A percentile compares a stretch with the other conserved stretches of the same genome.
phyloP scores from a whole-genome alignment of 2,329 filamentous ascomycete species.

The Acephala macrosclerotiorum region DNA sequence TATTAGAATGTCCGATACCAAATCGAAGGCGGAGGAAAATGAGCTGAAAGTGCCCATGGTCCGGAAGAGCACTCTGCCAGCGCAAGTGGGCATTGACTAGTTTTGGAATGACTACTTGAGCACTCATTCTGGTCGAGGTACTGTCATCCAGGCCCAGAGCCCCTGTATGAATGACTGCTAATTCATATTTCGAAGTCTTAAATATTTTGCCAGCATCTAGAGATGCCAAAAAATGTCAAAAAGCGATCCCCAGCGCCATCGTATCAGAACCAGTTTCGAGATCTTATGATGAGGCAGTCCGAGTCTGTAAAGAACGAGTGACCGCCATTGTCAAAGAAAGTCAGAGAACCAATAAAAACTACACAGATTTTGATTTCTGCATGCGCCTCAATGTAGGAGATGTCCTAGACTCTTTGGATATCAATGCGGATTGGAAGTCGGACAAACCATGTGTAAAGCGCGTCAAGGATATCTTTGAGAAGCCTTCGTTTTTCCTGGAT shows the following conservation, averaged over 20 bases:
- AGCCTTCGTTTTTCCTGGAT: conserved; percentile 74
- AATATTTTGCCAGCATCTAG: not conserved
- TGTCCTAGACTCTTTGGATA: not conserved
- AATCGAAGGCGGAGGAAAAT: not conserved
- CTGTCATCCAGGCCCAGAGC: too few species aligned
- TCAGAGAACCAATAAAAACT: conserved; percentile 81
- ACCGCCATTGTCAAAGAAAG: conserved; percentile 70
- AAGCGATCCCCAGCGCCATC: not conserved
- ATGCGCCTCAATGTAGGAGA: conserved; percentile 49
- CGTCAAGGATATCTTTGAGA: conserved; percentile 77
- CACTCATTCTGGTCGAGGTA: not conserved
- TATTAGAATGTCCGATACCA: not conserved
- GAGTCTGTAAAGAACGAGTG: conserved; percentile 71
- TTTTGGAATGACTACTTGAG: not conserved
- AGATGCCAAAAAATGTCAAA: not conserved
- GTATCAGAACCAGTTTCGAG: not conserved
- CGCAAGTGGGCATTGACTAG: not conserved
- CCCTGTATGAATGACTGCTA: not conserved
- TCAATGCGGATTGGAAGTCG: too few species aligned
- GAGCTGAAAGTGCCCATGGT: not conserved
- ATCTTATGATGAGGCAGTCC: conserved; percentile 72
- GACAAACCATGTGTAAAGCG: too few species aligned
- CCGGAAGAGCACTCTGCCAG: not conserved
- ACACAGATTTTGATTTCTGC: conserved; percentile 86
- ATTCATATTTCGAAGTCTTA: not conserved